phyloP scores from a whole-genome alignment of 768 basidiomycete species.

The Astraeus odoratus region DNA sequence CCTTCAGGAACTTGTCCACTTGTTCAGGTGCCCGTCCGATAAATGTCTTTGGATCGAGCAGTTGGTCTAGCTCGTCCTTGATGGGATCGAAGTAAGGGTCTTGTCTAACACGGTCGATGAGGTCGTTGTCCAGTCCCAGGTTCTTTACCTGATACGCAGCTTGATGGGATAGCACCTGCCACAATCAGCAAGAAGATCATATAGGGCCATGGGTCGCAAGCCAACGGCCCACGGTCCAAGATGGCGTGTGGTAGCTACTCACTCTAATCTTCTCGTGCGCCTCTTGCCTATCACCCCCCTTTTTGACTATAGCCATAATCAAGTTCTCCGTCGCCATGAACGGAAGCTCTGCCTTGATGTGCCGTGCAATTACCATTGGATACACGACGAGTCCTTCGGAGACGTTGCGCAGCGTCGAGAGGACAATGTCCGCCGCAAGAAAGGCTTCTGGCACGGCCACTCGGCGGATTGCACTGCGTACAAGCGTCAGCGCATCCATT shows the following conservation, averaged over 20 bases:
- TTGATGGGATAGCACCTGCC: constrained; percentile 85
- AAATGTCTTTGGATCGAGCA: constrained; percentile 85
- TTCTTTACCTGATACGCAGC: constrained; percentile 93
- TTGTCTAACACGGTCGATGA: constrained; percentile 77
- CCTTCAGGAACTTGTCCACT: constrained; percentile 79
- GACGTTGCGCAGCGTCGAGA: constrained; percentile 93
- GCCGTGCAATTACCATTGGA: constrained; percentile 88
- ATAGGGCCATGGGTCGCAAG: no score
- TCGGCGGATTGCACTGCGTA: constrained; percentile 82
- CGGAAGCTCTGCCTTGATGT: constrained; percentile 90
- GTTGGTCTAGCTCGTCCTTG: constrained; percentile 63
- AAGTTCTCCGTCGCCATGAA: constrained; percentile 99
- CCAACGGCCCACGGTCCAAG: no score
- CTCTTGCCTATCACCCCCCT: constrained; percentile 91
- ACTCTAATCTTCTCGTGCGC: constrained; percentile 94
- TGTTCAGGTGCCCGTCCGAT: constrained; percentile 94
- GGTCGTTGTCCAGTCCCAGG: constrained; percentile 90
- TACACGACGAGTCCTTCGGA: constrained; percentile 99
- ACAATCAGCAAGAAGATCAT: not conserved
- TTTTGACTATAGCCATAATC: constrained; percentile 98
- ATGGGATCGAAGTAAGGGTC: constrained; percentile 91
- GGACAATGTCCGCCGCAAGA: constrained; percentile 92
- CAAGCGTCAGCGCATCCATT: constrained; percentile 1
- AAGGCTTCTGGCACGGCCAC: constrained; percentile 97
- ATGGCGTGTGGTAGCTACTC: constrained; percentile 13